Evolutionary conservation across 1,284 basidiomycete species (phyloP), one percentile per base, ranked within the genome.

Genomic region (Apiotrichum laibachii): DNA sequence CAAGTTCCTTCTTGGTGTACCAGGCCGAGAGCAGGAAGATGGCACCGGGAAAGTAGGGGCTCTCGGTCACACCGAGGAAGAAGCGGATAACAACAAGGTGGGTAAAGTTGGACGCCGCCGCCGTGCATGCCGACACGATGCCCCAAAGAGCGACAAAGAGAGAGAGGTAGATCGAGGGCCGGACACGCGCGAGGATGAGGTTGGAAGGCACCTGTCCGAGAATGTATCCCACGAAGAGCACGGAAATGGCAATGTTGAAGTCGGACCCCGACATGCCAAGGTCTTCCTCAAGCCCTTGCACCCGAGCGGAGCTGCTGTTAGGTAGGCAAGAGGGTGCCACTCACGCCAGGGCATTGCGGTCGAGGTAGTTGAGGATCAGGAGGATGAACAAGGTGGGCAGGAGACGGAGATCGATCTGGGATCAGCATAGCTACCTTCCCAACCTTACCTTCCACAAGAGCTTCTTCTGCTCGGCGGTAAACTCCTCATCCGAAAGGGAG

Each of bases 201-300:
- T 75, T 76, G 22, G 68, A 69, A 1, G 73, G 74, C 50, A 76
- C 65, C 61, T 75, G 69, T 55, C 75, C 62, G 31, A 72, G 51
- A 31, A 72, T 72, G 65, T 78, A 77, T 22, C 73, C 72, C 11
- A 70, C 70, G 60, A 69, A 79, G 37, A 79, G 70, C 53, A 78
- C 72, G 3, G 69, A 71, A 31, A 79, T 66, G 34, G 67, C 69
- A 1, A 71, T 75, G 50, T 70, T 66, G 62, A 72, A 72, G 53
- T 72, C 61, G 1, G 56, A 47, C 42, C 68, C 62, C 44, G 39
- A 59, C 37, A 77, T 61, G 34, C 61, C 57, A 35, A 78, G 70
- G 50, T 77, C 73, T 33, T 49, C 50, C 44, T 63, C 62, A 40
- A 63, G 56, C 26, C 59, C 59, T 18, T 63, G 62, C n/a, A 63